Conservation (phyloP, 768 basidiomycete genomes). For the Leccinum arenicola region DNA sequence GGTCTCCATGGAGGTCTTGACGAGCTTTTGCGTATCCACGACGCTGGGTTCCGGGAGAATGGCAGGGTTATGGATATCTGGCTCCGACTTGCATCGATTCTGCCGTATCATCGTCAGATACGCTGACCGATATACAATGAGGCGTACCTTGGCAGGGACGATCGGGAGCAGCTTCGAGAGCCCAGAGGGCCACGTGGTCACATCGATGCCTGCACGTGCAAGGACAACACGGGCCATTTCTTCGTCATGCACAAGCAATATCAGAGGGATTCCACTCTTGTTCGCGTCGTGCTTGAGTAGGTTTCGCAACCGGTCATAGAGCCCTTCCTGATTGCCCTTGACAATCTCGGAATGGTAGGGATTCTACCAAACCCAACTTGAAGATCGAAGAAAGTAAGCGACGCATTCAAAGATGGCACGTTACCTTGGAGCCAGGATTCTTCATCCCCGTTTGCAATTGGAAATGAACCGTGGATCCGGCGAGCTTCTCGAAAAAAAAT, state of each 20-base stretch:
- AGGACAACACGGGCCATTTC: slow-evolving; percentile 39
- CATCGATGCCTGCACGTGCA: slow-evolving; percentile 40
- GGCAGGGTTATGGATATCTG: not conserved
- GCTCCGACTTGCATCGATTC: slow-evolving; percentile 8
- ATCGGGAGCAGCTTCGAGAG: slow-evolving; percentile 25
- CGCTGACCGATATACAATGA: not conserved
- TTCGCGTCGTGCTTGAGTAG: slow-evolving; percentile 21
- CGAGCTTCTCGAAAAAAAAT: slow-evolving; percentile 18
- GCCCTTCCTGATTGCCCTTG: slow-evolving; percentile 7
- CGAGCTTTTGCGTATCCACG: slow-evolving; percentile 41
- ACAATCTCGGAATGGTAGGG: slow-evolving; percentile 20
- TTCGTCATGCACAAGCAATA: slow-evolving; percentile 48
- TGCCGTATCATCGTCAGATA: not conserved
- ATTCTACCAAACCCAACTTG: slow-evolving; percentile 4
- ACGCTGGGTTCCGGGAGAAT: slow-evolving; percentile 32
- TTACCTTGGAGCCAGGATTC: slow-evolving; percentile 21
- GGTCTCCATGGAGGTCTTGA: slow-evolving; percentile 38
- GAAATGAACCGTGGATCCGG: slow-evolving; percentile 20
- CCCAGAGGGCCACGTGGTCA: slow-evolving; percentile 39
- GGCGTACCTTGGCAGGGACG: slow-evolving; percentile 6
- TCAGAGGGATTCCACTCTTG: slow-evolving; percentile 31
- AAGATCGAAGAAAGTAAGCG: not conserved
- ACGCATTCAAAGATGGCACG: not conserved
- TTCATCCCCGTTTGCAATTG: slow-evolving; percentile 8
- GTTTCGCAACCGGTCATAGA: slow-evolving; percentile 16